Base-by-base conservation (phyloP, 1,139 yeast species). In the Suhomyces bolitotheri region DNA sequence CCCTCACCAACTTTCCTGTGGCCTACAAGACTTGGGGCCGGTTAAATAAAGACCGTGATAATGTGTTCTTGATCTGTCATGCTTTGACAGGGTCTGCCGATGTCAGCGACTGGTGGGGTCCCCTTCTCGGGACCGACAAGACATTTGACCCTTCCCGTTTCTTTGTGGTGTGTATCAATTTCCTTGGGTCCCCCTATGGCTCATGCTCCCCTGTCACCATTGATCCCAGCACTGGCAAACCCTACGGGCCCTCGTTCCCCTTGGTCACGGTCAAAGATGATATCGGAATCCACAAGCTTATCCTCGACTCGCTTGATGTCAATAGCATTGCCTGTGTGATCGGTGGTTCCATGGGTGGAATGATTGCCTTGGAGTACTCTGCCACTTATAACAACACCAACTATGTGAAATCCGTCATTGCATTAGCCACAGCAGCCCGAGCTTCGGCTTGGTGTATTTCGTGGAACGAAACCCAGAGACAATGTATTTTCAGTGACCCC, bases 261-360 rank as follows among this genome's bases (percentile, higher is more conserved):
- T 65, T 92, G 38, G 88, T 88, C 16, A 90, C 97, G 0, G 85
- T 90, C 15, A 78, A 95, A 44, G 98, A 92, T 54, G 98, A 92
- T 51, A 86, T 88, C 7, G 72, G 73, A 11, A 77, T 92, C n/a
- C 97, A 92, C 51, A 78, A 70, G 47, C 57, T 82, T 39, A 81
- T 92, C 5, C 66, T 92, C 37, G 82, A 77, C 44, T 88, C 87
- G 17, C 63, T 92, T 34, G 88, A 85, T 0, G 87, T 92, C 17
- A 73, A 72, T 38, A 76, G 79, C 38, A 66, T 92, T 25, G 97
- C 97, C 1, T 77, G 83, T 33, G 95, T 86, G 4, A 77, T 92
- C 39, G 98, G 98, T 20, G 98, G 98, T 0, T 90, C 97, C 19
- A 92, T 92, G 98, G 98, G 98, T 24, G 98, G 98, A n/a, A 92